Conservation (phyloP, 177 flowering plant genomes). For the Vitis hybrid region DNA sequence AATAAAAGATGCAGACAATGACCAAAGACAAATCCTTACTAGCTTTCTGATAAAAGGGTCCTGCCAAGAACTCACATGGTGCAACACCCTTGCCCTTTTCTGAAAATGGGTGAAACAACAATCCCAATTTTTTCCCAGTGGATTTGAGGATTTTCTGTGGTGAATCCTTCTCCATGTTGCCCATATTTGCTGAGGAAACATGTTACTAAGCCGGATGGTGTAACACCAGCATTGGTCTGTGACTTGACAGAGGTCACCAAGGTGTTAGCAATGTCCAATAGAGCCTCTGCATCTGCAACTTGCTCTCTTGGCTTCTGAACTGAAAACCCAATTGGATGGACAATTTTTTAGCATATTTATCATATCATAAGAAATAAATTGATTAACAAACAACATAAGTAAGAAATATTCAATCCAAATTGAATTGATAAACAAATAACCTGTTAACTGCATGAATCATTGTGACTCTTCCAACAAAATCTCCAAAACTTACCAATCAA, state of each 20-base stretch:
- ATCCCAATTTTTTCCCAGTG: slow-evolving; percentile 65
- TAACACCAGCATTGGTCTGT: slow-evolving; percentile 53
- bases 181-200: slow-evolving; percentile 54
- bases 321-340: slow-evolving; percentile 23
- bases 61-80: slow-evolving; percentile 55
- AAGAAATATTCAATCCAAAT: too few species aligned
- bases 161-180: slow-evolving; percentile 16
- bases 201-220: slow-evolving; percentile 60
- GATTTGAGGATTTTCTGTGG: slow-evolving; percentile 28
- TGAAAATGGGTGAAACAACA: slow-evolving; percentile 50
- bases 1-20: background rate
- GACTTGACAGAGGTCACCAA: slow-evolving; percentile 61
- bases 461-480: too few species aligned
- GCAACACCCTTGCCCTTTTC: slow-evolving; percentile 45
- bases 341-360: background rate
- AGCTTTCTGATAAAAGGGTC: background rate
- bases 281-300: slow-evolving; percentile 93
- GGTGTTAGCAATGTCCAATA: slow-evolving; percentile 67
- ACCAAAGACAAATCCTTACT: background rate
- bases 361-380: too few species aligned
- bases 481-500: too few species aligned
- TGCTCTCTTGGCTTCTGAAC: slow-evolving; percentile 93
- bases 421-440: too few species aligned
- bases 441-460: too few species aligned
- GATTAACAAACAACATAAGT: too few species aligned